Conservation (phyloP, 176 grass and related monocot species). For the Hsuehochloa calcarea region DNA sequence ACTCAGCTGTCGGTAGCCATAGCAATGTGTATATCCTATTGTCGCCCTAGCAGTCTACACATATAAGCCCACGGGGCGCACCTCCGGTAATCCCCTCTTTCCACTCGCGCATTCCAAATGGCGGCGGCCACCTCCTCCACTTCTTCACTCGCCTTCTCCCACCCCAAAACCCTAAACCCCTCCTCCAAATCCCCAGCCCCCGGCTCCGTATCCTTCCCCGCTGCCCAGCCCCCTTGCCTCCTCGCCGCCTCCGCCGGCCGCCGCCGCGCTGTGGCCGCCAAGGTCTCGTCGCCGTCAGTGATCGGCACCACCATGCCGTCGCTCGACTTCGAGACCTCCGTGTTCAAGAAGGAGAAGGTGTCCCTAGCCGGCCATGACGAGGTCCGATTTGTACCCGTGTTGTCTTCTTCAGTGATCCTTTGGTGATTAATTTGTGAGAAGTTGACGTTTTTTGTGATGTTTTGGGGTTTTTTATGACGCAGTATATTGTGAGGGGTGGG, state of each 20-base stretch:
- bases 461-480: neutral
- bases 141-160: conserved; percentile 13
- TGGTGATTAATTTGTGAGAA: neutral
- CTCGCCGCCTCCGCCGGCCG: conserved; percentile 26
- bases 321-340: conserved; percentile 68
- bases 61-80: conserved; percentile 5
- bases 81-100: neutral
- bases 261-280: conserved; percentile 29
- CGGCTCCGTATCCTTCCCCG: conserved; percentile 25
- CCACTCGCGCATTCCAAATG: conserved; percentile 37
- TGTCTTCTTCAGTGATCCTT: neutral
- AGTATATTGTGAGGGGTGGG: conserved; percentile 82
- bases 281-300: conserved; percentile 40
- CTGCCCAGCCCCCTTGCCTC: conserved; percentile 10
- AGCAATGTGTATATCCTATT: conserved; percentile 17
- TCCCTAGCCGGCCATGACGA: conserved; percentile 65
- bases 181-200: conserved; percentile 35
- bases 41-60: neutral
- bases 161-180: conserved; percentile 45
- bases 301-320: conserved; percentile 41
- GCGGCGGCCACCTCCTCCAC: conserved; percentile 52
- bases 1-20: neutral
- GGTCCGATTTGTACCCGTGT: conserved; percentile 24
- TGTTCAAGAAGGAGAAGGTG: conserved; percentile 85
- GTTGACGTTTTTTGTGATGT: neutral